Percentiles rank a stretch among this genome's conserved stretches.
phyloP scores from a whole-genome alignment of 164 flowering plant genomes.

The Pachysandra terminalis region DNA sequence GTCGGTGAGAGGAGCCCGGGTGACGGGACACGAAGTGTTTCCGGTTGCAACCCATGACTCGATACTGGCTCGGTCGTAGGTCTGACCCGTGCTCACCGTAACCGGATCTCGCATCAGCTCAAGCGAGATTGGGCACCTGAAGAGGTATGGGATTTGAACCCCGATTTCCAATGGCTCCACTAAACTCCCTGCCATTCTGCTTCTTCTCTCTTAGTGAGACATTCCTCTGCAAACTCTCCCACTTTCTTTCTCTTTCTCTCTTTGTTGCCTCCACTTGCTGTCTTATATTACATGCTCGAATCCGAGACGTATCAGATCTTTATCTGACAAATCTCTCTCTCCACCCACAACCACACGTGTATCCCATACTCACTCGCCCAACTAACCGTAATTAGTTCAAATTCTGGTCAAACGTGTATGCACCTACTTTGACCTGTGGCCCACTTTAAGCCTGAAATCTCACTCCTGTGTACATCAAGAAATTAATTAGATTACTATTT shows the following conservation, averaged over 20 bases:
- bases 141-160: slow-evolving; percentile 80
- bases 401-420: not conserved
- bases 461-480: not conserved
- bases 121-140: slow-evolving; percentile 90
- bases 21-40: slow-evolving; percentile 88
- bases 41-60: slow-evolving; percentile 96
- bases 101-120: slow-evolving; percentile 97
- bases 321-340: slow-evolving; percentile 13
- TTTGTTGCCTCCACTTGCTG: no score
- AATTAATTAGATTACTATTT: not conserved
- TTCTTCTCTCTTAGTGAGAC: no score
- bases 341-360: slow-evolving; percentile 34
- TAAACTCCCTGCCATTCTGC: slow-evolving; percentile 39
- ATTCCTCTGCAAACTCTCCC: no score
- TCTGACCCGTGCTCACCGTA: slow-evolving; percentile 91
- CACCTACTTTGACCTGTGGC: not conserved
- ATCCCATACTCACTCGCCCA: not conserved
- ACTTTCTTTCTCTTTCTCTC: no score
- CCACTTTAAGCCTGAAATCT: not conserved
- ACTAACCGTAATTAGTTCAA: not conserved
- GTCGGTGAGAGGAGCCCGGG: slow-evolving; percentile 59
- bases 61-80: slow-evolving; percentile 92
- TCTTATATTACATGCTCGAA: no score
- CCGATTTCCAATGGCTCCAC: slow-evolving; percentile 69
- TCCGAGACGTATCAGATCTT: no score